Evolutionary conservation across 192 early-diverging fungal genomes (phyloP).

Genomic region (Podila epicladia): DNA sequence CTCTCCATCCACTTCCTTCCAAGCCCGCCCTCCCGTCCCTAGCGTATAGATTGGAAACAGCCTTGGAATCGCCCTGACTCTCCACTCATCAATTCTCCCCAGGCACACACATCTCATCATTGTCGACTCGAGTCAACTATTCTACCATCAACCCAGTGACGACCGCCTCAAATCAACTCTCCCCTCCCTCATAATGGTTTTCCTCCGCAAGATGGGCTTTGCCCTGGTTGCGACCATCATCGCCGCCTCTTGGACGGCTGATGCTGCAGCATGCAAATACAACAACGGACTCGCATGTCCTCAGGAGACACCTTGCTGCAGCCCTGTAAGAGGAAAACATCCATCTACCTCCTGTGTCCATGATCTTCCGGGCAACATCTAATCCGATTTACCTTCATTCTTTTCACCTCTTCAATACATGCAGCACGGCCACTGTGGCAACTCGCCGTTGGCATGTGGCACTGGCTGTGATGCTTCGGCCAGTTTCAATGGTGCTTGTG

Average conservation of each 20-base stretch:
- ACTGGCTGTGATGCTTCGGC: conserved; percentile 25
- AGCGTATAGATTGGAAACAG: too few relatives aligned
- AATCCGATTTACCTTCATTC: background rate
- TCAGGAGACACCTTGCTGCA: conserved; percentile 34
- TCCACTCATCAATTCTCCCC: too few relatives aligned
- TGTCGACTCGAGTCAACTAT: too few relatives aligned
- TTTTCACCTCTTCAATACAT: background rate
- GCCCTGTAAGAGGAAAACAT: conserved; percentile 22
- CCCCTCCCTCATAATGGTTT: conserved; percentile 10
- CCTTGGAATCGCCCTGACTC: too few relatives aligned
- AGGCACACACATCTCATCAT: too few relatives aligned
- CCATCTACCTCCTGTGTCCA: background rate
- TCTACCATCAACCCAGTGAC: background rate
- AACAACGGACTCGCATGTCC: conserved; percentile 43
- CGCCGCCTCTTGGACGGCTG: conserved; percentile 11
- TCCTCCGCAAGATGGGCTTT: conserved; percentile 19
- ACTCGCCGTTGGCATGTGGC: conserved; percentile 29
- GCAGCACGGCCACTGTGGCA: conserved; percentile 48
- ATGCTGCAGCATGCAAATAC: conserved; percentile 34
- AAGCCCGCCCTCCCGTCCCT: too few relatives aligned
- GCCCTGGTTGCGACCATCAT: conserved; percentile 24
- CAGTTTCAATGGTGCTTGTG: conserved; percentile 32
- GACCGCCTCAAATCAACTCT: background rate
- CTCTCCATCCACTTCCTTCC: too few relatives aligned
- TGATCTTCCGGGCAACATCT: background rate